Conservation (phyloP, 2,329 filamentous ascomycete species). For the Ascochyta viciae-villosae region DNA sequence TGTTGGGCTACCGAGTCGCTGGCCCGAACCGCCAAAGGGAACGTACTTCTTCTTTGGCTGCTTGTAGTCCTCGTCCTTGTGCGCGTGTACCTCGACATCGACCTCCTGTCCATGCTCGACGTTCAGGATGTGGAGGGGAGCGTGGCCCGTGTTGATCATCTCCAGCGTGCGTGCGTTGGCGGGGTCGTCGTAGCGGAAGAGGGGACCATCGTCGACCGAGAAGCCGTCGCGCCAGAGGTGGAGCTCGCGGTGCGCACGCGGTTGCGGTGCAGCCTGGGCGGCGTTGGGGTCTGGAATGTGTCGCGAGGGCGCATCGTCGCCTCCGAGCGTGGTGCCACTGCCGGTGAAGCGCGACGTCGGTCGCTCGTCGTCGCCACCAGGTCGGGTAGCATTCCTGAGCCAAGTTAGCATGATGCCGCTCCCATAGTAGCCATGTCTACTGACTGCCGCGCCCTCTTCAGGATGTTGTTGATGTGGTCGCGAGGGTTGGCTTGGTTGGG, state of each 20-base stretch:
- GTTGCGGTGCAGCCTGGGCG: constrained; percentile 46
- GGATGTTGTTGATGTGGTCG: constrained; percentile 59
- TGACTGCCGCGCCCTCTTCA: constrained; percentile 56
- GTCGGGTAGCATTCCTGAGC: constrained; percentile 66
- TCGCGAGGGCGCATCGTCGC: constrained; percentile 75
- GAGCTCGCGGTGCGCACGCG: constrained; percentile 70
- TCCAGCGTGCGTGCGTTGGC: constrained; percentile 73
- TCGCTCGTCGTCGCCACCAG: constrained; percentile 61
- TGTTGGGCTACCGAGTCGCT: constrained; percentile 78
- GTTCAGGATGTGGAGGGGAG: constrained; percentile 79
- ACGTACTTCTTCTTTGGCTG: constrained; percentile 77
- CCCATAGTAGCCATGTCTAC: constrained; percentile 7
- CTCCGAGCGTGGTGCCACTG: constrained; percentile 76
- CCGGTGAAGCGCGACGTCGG: constrained; percentile 68
- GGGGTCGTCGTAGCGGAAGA: constrained; percentile 81
- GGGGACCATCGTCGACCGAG: constrained; percentile 81
- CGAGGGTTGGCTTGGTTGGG: constrained; percentile 61
- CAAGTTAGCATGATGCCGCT: constrained; percentile 26
- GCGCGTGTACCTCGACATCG: constrained; percentile 76
- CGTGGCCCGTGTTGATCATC: constrained; percentile 79
- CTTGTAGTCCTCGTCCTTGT: constrained; percentile 77
- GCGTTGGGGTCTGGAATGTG: constrained; percentile 67
- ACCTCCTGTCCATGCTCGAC: constrained; percentile 77
- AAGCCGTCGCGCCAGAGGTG: constrained; percentile 87
- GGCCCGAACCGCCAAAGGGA: constrained; percentile 75